These are phyloP conservation scores for Lipomyces sp. DNA, from an alignment of 805 yeast genomes.

Conservation along the genomic window DNA sequence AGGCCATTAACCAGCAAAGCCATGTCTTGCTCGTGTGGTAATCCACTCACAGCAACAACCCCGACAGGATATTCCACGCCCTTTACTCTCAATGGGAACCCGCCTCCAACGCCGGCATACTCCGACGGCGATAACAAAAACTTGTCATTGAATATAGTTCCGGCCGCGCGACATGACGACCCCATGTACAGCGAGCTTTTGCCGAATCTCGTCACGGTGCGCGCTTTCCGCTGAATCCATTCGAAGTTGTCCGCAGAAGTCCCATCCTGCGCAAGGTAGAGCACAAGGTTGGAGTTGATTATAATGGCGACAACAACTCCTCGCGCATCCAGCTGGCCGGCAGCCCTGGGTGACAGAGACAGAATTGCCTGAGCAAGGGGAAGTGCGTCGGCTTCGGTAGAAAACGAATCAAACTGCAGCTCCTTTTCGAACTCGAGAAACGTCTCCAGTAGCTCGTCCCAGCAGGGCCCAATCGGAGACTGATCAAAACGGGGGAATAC, in stretches of 20 bases:
- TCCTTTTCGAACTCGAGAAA: too few relatives aligned
- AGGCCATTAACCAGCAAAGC: slow-evolving; percentile 13
- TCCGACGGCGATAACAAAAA: slow-evolving; percentile 9
- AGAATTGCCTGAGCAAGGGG: slow-evolving; percentile 14
- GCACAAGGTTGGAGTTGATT: slow-evolving; percentile 19
- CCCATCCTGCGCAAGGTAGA: slow-evolving; percentile 24
- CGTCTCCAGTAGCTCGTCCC: too few relatives aligned
- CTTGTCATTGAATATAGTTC: slow-evolving; percentile 1
- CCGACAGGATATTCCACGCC: slow-evolving; percentile 21
- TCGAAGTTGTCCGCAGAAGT: slow-evolving; percentile 22
- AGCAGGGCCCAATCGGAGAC: too few relatives aligned
- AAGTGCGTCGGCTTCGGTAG: slow-evolving; percentile 21
- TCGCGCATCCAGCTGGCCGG: slow-evolving; percentile 3
- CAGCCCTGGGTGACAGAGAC: slow-evolving; percentile 18
- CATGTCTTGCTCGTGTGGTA: slow-evolving; percentile 19
- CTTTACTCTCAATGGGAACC: slow-evolving; percentile 17
- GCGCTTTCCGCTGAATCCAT: slow-evolving; percentile 25
- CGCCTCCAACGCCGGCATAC: slow-evolving; percentile 19
- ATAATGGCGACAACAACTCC: slow-evolving; percentile 22
- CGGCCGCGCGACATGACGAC: slow-evolving; percentile 1
- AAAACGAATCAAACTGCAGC: too few relatives aligned
- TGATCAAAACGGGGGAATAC: too few relatives aligned
- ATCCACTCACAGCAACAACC: slow-evolving; percentile 19
- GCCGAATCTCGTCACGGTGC: slow-evolving; percentile 26
- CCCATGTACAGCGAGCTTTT: slow-evolving; percentile 18